A percentile compares a stretch with the other conserved stretches of the same genome.
phyloP scores from a whole-genome alignment of 495 filamentous ascomycete genomes.

The Cryomyces antarcticus region DNA sequence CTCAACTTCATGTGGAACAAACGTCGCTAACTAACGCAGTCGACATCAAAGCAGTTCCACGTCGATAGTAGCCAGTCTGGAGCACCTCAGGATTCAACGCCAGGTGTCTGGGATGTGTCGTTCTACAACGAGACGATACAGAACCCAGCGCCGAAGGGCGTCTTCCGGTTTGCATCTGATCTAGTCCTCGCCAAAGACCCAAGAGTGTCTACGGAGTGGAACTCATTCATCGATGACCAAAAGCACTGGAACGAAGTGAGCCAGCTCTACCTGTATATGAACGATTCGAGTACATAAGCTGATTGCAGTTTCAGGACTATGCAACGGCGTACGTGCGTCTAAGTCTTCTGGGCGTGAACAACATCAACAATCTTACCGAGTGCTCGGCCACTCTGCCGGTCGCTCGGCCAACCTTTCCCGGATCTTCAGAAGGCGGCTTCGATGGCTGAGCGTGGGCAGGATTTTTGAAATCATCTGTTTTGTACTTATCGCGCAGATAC shows the following conservation, averaged over 20 bases:
- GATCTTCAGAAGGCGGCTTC: too few relatives aligned
- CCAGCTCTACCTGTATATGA: not conserved
- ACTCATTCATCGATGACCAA: slow-evolving; percentile 14
- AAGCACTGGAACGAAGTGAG: slow-evolving; percentile 21
- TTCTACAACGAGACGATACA: slow-evolving; percentile 25
- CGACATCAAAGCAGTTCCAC: slow-evolving; percentile 23
- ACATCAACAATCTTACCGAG: slow-evolving; percentile 23
- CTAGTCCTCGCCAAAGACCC: slow-evolving; percentile 13
- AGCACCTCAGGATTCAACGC: slow-evolving; percentile 24
- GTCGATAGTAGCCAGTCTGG: slow-evolving; percentile 16
- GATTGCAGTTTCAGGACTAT: slow-evolving; percentile 14
- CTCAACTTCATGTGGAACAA: too few relatives aligned
- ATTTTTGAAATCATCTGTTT: too few relatives aligned
- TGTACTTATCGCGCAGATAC: too few relatives aligned
- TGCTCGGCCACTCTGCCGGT: slow-evolving; percentile 22
- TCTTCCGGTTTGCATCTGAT: not conserved
- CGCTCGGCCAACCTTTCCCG: slow-evolving; percentile 1
- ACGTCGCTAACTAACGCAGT: slow-evolving; percentile 12
- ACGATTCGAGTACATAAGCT: too few relatives aligned
- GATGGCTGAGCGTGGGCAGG: too few relatives aligned
- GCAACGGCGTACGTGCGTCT: slow-evolving; percentile 22
- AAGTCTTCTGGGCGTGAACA: slow-evolving; percentile 23
- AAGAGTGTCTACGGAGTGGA: slow-evolving; percentile 16
- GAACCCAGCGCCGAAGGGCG: slow-evolving; percentile 9
- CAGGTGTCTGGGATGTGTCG: slow-evolving; percentile 23